These are phyloP conservation scores for Canavalia gladiata DNA, from an alignment of 306 rosid genomes.

Conservation along the genomic window DNA sequence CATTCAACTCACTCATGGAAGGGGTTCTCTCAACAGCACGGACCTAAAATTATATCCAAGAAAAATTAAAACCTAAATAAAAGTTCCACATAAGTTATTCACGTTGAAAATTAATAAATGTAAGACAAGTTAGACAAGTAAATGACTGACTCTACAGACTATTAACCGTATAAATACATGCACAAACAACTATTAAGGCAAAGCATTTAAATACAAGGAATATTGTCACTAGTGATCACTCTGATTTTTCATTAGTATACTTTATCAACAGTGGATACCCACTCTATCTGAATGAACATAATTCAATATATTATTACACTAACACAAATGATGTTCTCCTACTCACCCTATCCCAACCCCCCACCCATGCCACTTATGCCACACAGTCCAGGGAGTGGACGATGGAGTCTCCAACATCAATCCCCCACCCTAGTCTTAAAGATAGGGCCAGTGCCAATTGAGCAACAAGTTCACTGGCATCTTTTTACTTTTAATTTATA, in stretches of 20 bases:
- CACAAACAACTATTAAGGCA: slow-evolving; percentile 22
- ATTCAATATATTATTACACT: slow-evolving; percentile 1
- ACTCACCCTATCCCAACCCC: slow-evolving; percentile 10
- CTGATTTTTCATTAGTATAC: slow-evolving; percentile 14
- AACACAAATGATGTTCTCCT: slow-evolving; percentile 7
- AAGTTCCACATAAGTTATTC: slow-evolving; percentile 31
- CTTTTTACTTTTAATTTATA: slow-evolving; percentile 36
- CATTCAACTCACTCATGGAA: slow-evolving; percentile 97
- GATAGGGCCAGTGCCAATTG: slow-evolving; percentile 15
- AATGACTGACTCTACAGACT: slow-evolving; percentile 26
- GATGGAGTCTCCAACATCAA: not conserved
- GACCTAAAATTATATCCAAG: slow-evolving; percentile 71
- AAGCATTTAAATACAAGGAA: slow-evolving; percentile 37
- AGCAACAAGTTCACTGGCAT: slow-evolving; percentile 18
- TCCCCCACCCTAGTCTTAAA: slow-evolving; percentile 18
- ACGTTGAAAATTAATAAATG: slow-evolving; percentile 34
- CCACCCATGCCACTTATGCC: slow-evolving; percentile 21
- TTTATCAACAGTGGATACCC: slow-evolving; percentile 26
- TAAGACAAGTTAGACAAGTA: slow-evolving; percentile 31
- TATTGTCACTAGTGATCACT: slow-evolving; percentile 23
- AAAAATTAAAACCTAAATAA: slow-evolving; percentile 40
- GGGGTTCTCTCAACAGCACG: slow-evolving; percentile 96
- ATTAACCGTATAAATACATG: slow-evolving; percentile 22
- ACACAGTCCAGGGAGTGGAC: slow-evolving; percentile 27
- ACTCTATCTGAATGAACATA: not conserved